These are phyloP conservation scores for Rhodocollybia butyracea DNA, from an alignment of 768 basidiomycete genomes.

Conservation along the genomic window DNA sequence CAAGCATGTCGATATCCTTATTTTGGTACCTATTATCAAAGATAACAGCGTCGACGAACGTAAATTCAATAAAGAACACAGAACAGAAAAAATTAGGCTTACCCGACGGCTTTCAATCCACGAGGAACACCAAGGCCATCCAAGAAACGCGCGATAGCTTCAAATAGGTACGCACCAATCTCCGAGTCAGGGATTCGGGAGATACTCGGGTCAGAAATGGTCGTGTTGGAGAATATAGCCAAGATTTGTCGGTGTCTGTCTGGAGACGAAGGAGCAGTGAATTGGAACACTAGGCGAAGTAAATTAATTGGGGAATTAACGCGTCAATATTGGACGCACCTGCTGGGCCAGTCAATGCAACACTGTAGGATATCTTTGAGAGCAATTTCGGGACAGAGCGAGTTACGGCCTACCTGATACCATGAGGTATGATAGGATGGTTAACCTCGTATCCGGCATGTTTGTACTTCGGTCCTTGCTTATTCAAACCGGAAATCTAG, in stretches of 20 bases:
- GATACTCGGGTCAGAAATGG: slow-evolving; percentile 65
- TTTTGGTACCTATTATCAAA: slow-evolving; percentile 48
- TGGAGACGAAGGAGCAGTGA: slow-evolving; percentile 92
- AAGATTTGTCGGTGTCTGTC: slow-evolving; percentile 88
- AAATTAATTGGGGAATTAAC: background rate
- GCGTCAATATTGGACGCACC: slow-evolving; percentile 31
- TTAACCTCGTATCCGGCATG: slow-evolving; percentile 87
- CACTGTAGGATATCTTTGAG: slow-evolving; percentile 41
- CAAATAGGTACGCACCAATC: slow-evolving; percentile 74
- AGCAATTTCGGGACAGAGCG: background rate
- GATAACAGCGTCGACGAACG: too few species aligned
- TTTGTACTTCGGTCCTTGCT: slow-evolving; percentile 88
- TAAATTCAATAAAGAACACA: too few species aligned
- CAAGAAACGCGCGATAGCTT: slow-evolving; percentile 86
- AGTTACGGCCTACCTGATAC: slow-evolving; percentile 54
- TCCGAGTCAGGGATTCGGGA: slow-evolving; percentile 74
- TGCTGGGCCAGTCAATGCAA: slow-evolving; percentile 88
- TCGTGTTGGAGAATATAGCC: slow-evolving; percentile 73
- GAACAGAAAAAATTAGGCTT: background rate
- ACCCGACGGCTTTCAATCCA: slow-evolving; percentile 79
- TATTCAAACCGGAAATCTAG: slow-evolving; percentile 91
- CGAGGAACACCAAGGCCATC: slow-evolving; percentile 83
- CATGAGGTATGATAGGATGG: slow-evolving; percentile 91
- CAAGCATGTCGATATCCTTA: slow-evolving; percentile 68
- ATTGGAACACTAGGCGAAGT: slow-evolving; percentile 72